phyloP scores from a whole-genome alignment of 2,329 filamentous ascomycete genomes.

The Penicillium brevicompactum region DNA sequence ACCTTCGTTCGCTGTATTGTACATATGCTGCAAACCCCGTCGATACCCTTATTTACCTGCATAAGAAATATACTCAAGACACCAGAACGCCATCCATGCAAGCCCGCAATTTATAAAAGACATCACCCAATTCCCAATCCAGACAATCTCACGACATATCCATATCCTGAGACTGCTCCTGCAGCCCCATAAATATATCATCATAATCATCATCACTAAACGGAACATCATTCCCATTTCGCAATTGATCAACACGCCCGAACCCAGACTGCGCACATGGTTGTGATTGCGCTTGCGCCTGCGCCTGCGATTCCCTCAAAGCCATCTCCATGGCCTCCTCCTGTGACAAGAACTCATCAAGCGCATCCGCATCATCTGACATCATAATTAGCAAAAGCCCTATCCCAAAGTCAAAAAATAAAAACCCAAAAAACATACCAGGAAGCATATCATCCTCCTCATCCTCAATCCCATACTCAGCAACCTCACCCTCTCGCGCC shows the following conservation, averaged over 20 bases:
- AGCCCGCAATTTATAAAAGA: neutral
- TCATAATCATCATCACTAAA: slow-evolving; percentile 63
- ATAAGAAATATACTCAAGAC: slow-evolving; percentile 12
- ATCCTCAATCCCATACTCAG: slow-evolving; percentile 15
- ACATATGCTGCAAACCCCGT: slow-evolving; percentile 30
- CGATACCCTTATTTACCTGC: slow-evolving; percentile 34
- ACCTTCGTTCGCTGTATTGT: slow-evolving; percentile 23
- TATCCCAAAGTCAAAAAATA: too few relatives aligned
- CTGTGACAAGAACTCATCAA: slow-evolving; percentile 40
- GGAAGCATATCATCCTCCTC: slow-evolving; percentile 28
- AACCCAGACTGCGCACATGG: neutral
- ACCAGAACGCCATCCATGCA: slow-evolving; percentile 17
- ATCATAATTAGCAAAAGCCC: too few relatives aligned
- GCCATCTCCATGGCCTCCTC: slow-evolving; percentile 38
- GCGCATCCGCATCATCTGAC: slow-evolving; percentile 31
- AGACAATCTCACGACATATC: slow-evolving; percentile 38
- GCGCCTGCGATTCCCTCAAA: slow-evolving; percentile 20
- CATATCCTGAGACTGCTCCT: slow-evolving; percentile 47
- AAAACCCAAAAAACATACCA: slow-evolving; percentile 19
- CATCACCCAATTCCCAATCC: slow-evolving; percentile 4
- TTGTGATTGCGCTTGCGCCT: slow-evolving; percentile 1
- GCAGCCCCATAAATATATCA: slow-evolving; percentile 65
- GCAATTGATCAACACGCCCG: neutral
- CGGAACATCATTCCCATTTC: slow-evolving; percentile 18
- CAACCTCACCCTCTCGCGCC: slow-evolving; percentile 30